Evolutionary conservation across 208 protist genomes (phyloP).

Genomic region (Leishmania tarentolae): DNA sequence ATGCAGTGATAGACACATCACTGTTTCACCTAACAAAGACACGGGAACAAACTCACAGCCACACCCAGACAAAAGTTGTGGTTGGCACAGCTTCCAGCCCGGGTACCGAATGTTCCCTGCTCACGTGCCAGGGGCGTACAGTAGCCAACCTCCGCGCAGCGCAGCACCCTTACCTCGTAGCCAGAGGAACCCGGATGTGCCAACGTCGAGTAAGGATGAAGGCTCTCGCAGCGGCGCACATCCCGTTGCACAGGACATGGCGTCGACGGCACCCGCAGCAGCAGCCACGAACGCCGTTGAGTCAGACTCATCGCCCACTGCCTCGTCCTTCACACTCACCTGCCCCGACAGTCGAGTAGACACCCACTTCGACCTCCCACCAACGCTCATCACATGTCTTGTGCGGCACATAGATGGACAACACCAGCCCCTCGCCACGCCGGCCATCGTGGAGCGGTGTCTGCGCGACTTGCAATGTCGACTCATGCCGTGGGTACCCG

Average conservation of each 20-base stretch:
- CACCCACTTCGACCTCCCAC: slow-evolving; percentile 35
- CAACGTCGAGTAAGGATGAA: background rate
- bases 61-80: background rate
- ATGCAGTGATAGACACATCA: background rate
- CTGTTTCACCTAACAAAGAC: background rate
- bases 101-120: slow-evolving; percentile 1
- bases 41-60: background rate
- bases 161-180: background rate
- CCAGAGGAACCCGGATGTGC: background rate
- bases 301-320: background rate
- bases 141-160: background rate
- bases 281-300: background rate
- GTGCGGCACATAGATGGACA: slow-evolving; percentile 63
- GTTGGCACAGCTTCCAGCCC: background rate
- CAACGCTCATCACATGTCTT: slow-evolving; percentile 60
- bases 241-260: background rate
- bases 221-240: no score
- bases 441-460: slow-evolving; percentile 54
- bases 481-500: slow-evolving; percentile 44
- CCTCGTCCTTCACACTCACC: background rate
- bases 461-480: slow-evolving; percentile 63
- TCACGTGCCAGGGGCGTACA: background rate
- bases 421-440: slow-evolving; percentile 49
- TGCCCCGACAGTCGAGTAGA: slow-evolving; percentile 4
- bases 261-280: background rate